phyloP scores from a whole-genome alignment of 768 basidiomycete genomes.

The Sarcodon aspratus region DNA sequence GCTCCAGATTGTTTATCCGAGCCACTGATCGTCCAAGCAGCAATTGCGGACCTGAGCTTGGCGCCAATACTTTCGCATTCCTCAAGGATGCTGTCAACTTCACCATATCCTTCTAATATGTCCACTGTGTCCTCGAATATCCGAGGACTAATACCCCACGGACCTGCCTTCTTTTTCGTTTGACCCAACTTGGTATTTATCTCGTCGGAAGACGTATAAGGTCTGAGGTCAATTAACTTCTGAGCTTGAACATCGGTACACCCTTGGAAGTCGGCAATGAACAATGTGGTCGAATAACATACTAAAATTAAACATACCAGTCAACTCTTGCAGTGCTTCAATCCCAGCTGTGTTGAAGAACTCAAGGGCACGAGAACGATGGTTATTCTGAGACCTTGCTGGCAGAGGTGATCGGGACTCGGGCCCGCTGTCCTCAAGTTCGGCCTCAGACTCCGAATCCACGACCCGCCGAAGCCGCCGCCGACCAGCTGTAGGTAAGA shows the following conservation, averaged over 20 bases:
- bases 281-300: background rate
- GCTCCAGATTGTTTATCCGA: slow-evolving; percentile 26
- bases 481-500: slow-evolving; percentile 26
- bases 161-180: slow-evolving; percentile 79
- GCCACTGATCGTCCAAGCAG: slow-evolving; percentile 48
- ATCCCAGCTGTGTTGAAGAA: slow-evolving; percentile 56
- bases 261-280: slow-evolving; percentile 26
- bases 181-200: slow-evolving; percentile 67
- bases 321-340: slow-evolving; percentile 64
- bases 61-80: slow-evolving; percentile 83
- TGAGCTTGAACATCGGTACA: slow-evolving; percentile 76
- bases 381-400: slow-evolving; percentile 19
- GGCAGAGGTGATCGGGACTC: slow-evolving; percentile 15
- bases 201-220: slow-evolving; percentile 69
- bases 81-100: slow-evolving; percentile 81
- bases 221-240: slow-evolving; percentile 66
- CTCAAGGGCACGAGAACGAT: slow-evolving; percentile 43
- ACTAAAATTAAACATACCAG: slow-evolving; percentile 34
- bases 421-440: slow-evolving; percentile 37
- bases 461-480: slow-evolving; percentile 53
- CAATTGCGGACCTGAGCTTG: slow-evolving; percentile 60
- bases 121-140: slow-evolving; percentile 85
- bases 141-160: slow-evolving; percentile 74
- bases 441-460: slow-evolving; percentile 55
- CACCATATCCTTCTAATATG: slow-evolving; percentile 76